Percentiles rank a stretch among this genome's conserved stretches.
Conservation (phyloP, 306 rosid genomes). For the Inga oerstediana region DNA sequence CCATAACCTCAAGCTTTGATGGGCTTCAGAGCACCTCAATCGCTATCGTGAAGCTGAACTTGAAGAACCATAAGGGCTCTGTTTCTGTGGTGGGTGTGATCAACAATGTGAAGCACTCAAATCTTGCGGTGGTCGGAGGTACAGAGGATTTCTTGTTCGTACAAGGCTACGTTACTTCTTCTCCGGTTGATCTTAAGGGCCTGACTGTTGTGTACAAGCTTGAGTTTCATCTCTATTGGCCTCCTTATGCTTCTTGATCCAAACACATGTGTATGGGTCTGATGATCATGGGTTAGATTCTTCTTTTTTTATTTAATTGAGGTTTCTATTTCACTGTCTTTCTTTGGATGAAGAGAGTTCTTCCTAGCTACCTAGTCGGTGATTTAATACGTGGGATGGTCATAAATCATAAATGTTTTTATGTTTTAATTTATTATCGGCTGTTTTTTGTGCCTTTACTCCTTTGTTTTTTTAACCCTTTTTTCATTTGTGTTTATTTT, state of each 20-base stretch:
- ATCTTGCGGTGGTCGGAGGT: conserved; percentile 80
- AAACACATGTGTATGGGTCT: not conserved
- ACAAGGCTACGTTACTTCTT: conserved; percentile 70
- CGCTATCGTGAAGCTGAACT: conserved; percentile 59
- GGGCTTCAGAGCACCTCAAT: conserved; percentile 65
- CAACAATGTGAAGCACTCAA: conserved; percentile 47
- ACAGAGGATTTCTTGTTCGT: conserved; percentile 76
- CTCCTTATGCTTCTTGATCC: conserved; percentile 60
- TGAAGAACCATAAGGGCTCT: conserved; percentile 58
- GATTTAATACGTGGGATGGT: not conserved
- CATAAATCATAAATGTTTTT: not conserved
- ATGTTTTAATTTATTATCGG: not conserved
- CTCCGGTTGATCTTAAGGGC: conserved; percentile 55
- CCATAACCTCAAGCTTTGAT: conserved; percentile 67
- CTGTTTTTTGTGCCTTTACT: not conserved
- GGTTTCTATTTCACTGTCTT: not conserved
- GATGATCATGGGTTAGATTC: not conserved
- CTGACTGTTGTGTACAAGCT: conserved; percentile 58
- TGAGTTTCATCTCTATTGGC: conserved; percentile 79
- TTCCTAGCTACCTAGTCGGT: not conserved
- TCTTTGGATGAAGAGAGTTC: not conserved
- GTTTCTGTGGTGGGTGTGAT: conserved; percentile 67
- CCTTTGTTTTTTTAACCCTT: not conserved
- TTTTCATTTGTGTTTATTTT: not conserved
- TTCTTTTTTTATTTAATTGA: not conserved